Conservation (phyloP, 176 grass and related monocot genomes). For the Oryza brachyantha region DNA sequence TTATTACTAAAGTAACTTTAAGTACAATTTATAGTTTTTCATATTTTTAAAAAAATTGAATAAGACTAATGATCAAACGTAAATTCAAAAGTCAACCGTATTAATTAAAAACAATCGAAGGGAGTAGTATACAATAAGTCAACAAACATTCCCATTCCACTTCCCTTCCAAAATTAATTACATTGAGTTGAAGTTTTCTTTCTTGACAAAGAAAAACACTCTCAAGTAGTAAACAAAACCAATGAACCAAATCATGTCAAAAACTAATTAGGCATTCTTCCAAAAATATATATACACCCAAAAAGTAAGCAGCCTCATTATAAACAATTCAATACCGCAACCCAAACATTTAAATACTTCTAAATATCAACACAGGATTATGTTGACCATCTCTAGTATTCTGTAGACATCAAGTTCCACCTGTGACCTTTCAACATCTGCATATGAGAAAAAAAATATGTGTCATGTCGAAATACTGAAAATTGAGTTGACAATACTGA, state of each 20-base stretch:
- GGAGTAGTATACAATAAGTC: no score
- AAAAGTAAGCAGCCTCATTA: not conserved
- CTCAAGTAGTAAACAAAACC: not conserved
- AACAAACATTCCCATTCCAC: not conserved
- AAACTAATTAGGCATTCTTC: not conserved
- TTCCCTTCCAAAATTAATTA: not conserved
- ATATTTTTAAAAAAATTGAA: no score
- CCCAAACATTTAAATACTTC: not conserved
- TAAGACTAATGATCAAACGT: no score
- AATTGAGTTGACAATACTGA: not conserved
- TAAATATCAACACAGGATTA: not conserved
- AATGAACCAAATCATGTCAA: not conserved
- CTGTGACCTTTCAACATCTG: not conserved
- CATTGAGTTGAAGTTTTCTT: not conserved
- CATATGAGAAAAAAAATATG: not conserved
- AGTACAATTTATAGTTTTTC: no score
- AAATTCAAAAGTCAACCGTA: no score
- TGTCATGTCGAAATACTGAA: not conserved
- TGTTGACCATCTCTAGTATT: not conserved
- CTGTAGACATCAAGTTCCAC: not conserved
- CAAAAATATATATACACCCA: not conserved
- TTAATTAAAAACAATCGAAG: no score
- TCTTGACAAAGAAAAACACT: not conserved
- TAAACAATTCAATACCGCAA: slow-evolving; percentile 1
- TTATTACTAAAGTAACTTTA: no score